These are phyloP conservation scores for Plasmopara muralis DNA, from an alignment of 352 stramenopile genomes.

Conservation along the genomic window DNA sequence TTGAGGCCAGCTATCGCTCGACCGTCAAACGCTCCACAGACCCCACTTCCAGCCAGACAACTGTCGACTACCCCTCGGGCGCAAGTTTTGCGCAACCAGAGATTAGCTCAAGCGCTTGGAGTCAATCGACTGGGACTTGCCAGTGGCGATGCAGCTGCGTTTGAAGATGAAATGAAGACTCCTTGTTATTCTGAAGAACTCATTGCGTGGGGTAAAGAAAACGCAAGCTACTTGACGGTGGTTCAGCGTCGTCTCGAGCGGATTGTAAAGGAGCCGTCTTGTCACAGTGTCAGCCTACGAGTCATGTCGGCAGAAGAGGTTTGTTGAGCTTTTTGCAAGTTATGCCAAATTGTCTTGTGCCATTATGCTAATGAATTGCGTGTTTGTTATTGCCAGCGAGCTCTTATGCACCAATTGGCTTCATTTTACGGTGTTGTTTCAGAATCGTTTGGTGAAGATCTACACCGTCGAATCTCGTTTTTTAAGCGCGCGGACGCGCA, in stretches of 20 bases:
- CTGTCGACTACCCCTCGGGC: conserved; percentile 29
- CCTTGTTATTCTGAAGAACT: conserved; percentile 54
- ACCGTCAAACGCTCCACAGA: conserved; percentile 15
- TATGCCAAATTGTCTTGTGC: neutral
- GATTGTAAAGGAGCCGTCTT: conserved; percentile 57
- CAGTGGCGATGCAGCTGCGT: conserved; percentile 35
- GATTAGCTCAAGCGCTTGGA: conserved; percentile 55
- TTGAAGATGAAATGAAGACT: conserved; percentile 75
- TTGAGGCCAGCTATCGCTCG: conserved; percentile 39
- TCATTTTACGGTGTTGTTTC: conserved; percentile 57
- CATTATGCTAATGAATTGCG: neutral
- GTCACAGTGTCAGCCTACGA: conserved; percentile 66
- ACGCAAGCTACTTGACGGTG: conserved; percentile 58
- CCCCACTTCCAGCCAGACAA: conserved; percentile 14
- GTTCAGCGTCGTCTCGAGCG: conserved; percentile 71
- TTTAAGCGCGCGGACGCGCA: conserved; percentile 58
- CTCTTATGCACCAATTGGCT: conserved; percentile 68
- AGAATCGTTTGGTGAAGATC: conserved; percentile 72
- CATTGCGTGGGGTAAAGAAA: conserved; percentile 66
- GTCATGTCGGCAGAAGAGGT: conserved; percentile 65
- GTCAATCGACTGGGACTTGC: conserved; percentile 33
- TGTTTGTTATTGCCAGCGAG: conserved; percentile 25
- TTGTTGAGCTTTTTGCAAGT: neutral
- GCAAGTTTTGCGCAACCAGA: conserved; percentile 63
- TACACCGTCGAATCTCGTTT: conserved; percentile 60